Conservation (phyloP, 1,284 basidiomycete species). For the Phylloporus sp. region DNA sequence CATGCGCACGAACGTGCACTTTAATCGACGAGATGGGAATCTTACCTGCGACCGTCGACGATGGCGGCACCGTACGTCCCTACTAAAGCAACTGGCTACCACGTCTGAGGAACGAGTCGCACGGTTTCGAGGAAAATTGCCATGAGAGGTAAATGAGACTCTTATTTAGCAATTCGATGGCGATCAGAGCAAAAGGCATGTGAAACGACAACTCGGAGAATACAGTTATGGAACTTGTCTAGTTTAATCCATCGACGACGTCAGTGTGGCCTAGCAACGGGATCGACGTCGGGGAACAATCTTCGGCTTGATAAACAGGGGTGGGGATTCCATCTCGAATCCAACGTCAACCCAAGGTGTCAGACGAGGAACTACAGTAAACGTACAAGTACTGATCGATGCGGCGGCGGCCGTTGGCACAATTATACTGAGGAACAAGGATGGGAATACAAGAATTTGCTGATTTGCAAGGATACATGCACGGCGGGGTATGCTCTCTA, state of each 20-base stretch:
- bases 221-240: slow-evolving; percentile 24
- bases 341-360: slow-evolving; percentile 2
- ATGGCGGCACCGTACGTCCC: too few species aligned
- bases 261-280: neutral
- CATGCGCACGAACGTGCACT: slow-evolving; percentile 26
- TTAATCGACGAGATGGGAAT: too few species aligned
- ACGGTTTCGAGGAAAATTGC: neutral
- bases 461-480: slow-evolving; percentile 21
- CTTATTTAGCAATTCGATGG: slow-evolving; percentile 11
- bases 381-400: slow-evolving; percentile 25
- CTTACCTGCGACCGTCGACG: too few species aligned
- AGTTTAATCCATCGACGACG: slow-evolving; percentile 3
- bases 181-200: slow-evolving; percentile 10
- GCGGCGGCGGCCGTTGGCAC: neutral
- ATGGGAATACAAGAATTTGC: slow-evolving; percentile 20
- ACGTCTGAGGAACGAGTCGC: too few species aligned
- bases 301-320: neutral
- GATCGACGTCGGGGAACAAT: neutral
- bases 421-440: slow-evolving; percentile 4
- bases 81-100: too few species aligned
- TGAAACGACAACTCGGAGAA: too few species aligned
- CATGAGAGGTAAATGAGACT: slow-evolving; percentile 15
- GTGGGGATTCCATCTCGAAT: neutral
- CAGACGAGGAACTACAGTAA: neutral
- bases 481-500: slow-evolving; percentile 17